Conservation (phyloP, 1,284 basidiomycete species). For the Cutaneotrichosporon sp. region DNA sequence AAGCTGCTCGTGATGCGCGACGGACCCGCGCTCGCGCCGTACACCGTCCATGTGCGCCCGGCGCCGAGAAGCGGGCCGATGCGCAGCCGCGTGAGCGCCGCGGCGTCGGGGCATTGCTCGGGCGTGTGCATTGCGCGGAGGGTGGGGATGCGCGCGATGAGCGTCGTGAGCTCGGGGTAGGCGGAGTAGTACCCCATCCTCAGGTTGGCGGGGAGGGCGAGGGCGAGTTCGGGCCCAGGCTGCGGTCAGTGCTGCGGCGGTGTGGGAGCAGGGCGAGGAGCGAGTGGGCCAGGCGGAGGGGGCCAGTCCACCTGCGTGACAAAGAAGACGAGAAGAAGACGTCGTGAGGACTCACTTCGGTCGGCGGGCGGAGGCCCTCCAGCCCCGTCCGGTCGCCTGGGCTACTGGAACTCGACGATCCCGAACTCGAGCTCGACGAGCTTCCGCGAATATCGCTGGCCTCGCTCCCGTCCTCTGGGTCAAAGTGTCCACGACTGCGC, state of each 20-base stretch:
- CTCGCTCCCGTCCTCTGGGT: background rate
- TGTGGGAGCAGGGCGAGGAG: no score
- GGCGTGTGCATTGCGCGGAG: background rate
- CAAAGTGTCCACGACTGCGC: background rate
- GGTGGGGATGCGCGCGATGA: background rate
- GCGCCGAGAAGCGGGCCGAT: slow-evolving; percentile 1
- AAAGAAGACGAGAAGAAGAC: no score
- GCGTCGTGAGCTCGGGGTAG: slow-evolving; percentile 1
- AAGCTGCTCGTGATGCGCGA: background rate
- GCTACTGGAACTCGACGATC: background rate
- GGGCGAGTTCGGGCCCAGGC: slow-evolving; percentile 1
- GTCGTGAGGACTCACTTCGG: background rate
- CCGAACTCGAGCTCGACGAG: background rate
- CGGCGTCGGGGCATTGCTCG: background rate
- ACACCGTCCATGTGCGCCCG: slow-evolving; percentile 5
- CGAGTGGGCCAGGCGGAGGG: no score
- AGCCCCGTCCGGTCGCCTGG: background rate
- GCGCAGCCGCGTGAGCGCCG: background rate
- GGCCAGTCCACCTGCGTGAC: background rate
- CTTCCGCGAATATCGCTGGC: slow-evolving; percentile 5
- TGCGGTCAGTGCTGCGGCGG: background rate
- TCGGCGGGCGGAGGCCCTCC: background rate
- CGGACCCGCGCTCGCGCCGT: background rate
- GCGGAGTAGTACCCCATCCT: slow-evolving; percentile 5
- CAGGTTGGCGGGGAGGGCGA: background rate